Conservation (phyloP, 306 rosid genomes). For the Styphnolobium japonicum region DNA sequence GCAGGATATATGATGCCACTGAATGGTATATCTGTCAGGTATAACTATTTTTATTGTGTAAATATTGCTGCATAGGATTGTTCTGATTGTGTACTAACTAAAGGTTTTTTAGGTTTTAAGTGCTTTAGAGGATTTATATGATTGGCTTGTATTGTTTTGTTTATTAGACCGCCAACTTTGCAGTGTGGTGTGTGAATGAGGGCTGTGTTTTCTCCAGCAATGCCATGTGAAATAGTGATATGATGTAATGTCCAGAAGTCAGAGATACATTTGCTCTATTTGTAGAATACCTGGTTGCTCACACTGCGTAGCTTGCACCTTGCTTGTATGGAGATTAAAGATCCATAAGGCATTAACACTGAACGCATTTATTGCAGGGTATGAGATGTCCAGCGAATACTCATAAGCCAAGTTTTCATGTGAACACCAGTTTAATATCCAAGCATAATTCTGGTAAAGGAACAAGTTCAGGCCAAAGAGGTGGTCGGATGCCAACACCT, state of each 20-base stretch:
- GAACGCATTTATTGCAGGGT: constrained; percentile 57
- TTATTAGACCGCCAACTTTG: neutral
- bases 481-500: constrained; percentile 60
- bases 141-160: neutral
- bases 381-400: constrained; percentile 95
- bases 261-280: neutral
- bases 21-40: constrained; percentile 99
- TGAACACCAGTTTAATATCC: constrained; percentile 75
- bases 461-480: constrained; percentile 73
- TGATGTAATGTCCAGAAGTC: neutral
- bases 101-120: neutral
- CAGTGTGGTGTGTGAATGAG: neutral
- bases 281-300: neutral
- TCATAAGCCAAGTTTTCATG: constrained; percentile 95
- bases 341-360: constrained; percentile 19
- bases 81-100: neutral
- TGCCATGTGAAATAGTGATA: constrained; percentile 10
- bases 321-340: constrained; percentile 15
- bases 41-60: neutral
- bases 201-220: neutral
- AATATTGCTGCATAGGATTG: neutral
- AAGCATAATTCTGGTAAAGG: constrained; percentile 71
- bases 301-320: constrained; percentile 8
- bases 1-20: constrained; percentile 85
- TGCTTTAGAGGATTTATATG: neutral